Conservation (phyloP, 192 early-diverging fungal genomes). For the Coemansia sp. region DNA sequence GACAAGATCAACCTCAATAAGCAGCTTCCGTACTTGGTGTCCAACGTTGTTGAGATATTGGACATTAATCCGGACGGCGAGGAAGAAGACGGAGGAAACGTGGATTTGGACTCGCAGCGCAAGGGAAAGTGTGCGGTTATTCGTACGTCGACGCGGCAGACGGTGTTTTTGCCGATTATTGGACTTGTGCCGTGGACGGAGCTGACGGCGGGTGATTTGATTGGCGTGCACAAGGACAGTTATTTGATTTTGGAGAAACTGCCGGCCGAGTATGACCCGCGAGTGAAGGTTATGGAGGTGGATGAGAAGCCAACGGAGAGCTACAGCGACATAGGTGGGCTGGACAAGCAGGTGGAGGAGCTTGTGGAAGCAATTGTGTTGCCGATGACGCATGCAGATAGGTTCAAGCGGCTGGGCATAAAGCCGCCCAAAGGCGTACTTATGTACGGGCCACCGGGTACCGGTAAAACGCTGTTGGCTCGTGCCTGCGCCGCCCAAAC, state of each 20-base stretch:
- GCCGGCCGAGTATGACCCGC: conserved; percentile 96
- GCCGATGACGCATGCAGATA: conserved; percentile 83
- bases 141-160: conserved; percentile 93
- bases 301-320: conserved; percentile 99
- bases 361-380: conserved; percentile 84
- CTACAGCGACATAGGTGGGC: conserved; percentile 91
- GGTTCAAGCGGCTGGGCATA: conserved; percentile 85
- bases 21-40: conserved; percentile 95
- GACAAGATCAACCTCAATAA: conserved; percentile 99
- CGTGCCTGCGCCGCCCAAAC: conserved; percentile 98
- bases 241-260: conserved; percentile 94
- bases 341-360: conserved; percentile 87
- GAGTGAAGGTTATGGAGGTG: conserved; percentile 99
- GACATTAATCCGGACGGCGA: conserved; percentile 89
- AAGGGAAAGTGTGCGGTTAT: conserved; percentile 98
- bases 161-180: conserved; percentile 95
- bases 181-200: conserved; percentile 88
- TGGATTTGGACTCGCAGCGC: conserved; percentile 87
- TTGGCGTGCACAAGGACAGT: conserved; percentile 98
- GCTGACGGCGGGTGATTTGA: conserved; percentile 93
- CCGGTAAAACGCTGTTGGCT: conserved; percentile 90
- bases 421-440: conserved; percentile 83
- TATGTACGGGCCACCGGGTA: conserved; percentile 84
- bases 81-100: conserved; percentile 93
- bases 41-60: conserved; percentile 94